These are phyloP conservation scores for Naganishia cerealis DNA, from an alignment of 1,284 basidiomycete genomes.

Conservation along the genomic window DNA sequence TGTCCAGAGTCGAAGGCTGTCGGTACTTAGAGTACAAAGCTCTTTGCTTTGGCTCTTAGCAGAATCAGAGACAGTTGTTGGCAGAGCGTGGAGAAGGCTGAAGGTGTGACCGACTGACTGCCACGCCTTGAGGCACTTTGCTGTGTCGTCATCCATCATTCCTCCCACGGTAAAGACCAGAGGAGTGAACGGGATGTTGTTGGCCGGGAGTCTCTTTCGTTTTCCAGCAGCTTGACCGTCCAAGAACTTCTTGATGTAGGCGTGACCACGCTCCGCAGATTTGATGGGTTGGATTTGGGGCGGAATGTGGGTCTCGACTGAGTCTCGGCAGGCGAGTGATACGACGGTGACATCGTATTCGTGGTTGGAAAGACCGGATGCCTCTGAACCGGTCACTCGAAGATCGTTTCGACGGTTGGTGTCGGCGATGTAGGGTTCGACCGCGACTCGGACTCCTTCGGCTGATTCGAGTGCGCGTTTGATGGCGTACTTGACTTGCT, in stretches of 20 bases:
- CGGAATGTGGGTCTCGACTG: neutral
- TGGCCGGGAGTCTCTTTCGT: neutral
- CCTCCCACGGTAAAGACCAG: conserved; percentile 8
- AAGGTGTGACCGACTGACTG: neutral
- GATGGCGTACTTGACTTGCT: neutral
- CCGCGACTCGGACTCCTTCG: neutral
- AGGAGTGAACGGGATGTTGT: conserved; percentile 4
- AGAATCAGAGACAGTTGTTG: neutral
- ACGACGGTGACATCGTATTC: conserved; percentile 15
- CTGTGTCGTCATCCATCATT: neutral
- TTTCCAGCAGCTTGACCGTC: too few species aligned
- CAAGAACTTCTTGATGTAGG: conserved; percentile 6
- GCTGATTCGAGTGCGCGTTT: neutral
- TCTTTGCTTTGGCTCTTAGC: neutral
- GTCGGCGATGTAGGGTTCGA: neutral
- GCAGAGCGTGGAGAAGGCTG: neutral
- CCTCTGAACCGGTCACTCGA: conserved; percentile 3
- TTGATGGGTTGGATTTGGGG: neutral
- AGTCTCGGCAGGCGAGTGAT: neutral
- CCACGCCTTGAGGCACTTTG: neutral
- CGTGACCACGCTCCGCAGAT: conserved; percentile 3
- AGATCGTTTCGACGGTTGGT: conserved; percentile 14
- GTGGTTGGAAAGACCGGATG: neutral
- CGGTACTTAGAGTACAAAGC: too few species aligned
- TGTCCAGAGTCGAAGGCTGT: too few species aligned